Evolutionary conservation across 805 yeast species (phyloP).

Genomic region (Debaryomyces castellii): DNA sequence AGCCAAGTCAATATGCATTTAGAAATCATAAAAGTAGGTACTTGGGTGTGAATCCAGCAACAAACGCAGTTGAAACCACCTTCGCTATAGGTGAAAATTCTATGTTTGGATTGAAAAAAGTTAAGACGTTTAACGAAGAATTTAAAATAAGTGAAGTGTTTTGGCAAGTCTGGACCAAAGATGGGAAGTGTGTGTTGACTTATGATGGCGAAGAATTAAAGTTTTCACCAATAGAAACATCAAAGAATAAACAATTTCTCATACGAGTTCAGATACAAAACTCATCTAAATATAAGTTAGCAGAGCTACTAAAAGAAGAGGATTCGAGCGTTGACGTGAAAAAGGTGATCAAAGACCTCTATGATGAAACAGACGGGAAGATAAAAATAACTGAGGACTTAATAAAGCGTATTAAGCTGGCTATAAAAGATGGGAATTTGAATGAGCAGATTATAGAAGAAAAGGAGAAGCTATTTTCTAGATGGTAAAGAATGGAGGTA

Average conservation of each 20-base stretch:
- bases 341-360: constrained; percentile 5
- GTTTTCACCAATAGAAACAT: background rate
- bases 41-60: background rate
- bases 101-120: background rate
- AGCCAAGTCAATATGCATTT: background rate
- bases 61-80: background rate
- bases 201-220: background rate
- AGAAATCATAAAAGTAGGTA: constrained; percentile 2
- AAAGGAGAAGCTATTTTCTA: constrained; percentile 6
- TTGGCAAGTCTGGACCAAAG: constrained; percentile 1
- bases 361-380: constrained; percentile 11
- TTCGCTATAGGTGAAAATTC: constrained; percentile 3
- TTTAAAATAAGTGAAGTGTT: background rate
- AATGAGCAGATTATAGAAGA: constrained; percentile 12
- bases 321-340: constrained; percentile 4
- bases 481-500: constrained; percentile 8
- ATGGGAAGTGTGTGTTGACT: background rate
- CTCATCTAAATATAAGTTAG: constrained; percentile 1
- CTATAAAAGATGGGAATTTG: constrained; percentile 7
- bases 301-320: background rate
- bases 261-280: constrained; percentile 6
- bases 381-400: constrained; percentile 7
- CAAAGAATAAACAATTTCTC: background rate
- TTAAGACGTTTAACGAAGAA: background rate
- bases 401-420: constrained; percentile 7